Base-by-base conservation (phyloP, 2,329 filamentous ascomycete species). In the Clonostachys solani region DNA sequence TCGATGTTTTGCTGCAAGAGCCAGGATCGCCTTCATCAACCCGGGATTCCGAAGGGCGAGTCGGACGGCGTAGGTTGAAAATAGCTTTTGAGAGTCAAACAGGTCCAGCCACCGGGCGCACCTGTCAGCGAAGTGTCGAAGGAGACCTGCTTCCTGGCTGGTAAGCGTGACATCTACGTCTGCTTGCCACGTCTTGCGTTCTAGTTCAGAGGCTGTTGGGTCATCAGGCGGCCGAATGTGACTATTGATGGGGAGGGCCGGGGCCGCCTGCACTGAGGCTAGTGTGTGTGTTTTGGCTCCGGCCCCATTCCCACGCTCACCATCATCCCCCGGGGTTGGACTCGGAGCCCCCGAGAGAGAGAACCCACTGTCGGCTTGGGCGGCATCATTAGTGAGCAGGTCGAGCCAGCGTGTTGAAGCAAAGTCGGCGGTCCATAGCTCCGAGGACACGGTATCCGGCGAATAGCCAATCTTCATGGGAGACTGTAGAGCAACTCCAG, bases 21-120 rank as follows among this genome's bases (percentile, higher is more conserved):
- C 78, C 5, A 81, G 62, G 5, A 81, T 65, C 15, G 77, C 77
- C 54, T 78, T 79, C 67, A 81, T 70, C 5, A 81, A 53, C 1
- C 78, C 78, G 35, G 71, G 60, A 52, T 82, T 81, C 33, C 71
- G 68, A 7, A 53, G 48, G 8, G 51, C 50, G 8, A 53, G 42
- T 8, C 50, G 46, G 12, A 48, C 47, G 9, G 48, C 47, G 18
- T 51, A 50, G 29, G 44, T 53, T 12, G 51, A 50, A 33, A 53
- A 52, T 4, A 46, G 44, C 12, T 37, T 33, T 5, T 47, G 43
- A 16, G 49, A 50, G 35, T 53, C 51, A 6, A 53, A 46, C 6
- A 49, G 18, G 19, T 53, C 51, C 2, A 53, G 44, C 49, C 50
- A 52, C 16, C 17, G 44, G 3, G 50, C 43, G n/a, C 45, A 52